These are phyloP conservation scores for Gastrolobium bilobum DNA, from an alignment of 306 rosid species.

Conservation along the genomic window DNA sequence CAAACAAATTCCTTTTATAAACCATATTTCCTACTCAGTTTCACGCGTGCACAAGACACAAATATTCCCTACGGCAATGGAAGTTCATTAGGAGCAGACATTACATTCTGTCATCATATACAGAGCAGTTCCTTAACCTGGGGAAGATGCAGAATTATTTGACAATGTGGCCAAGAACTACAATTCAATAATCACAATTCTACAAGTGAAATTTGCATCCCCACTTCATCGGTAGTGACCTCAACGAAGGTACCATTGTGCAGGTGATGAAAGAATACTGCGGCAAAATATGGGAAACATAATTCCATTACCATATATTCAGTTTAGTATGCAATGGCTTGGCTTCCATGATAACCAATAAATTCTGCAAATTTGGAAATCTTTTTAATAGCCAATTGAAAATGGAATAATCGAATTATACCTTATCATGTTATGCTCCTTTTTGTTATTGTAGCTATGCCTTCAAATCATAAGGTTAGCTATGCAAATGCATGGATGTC, in stretches of 20 bases:
- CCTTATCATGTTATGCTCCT: conserved; percentile 36
- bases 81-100: conserved; percentile 2
- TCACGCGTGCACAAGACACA: not conserved
- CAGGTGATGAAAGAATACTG: conserved; percentile 18
- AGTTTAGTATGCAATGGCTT: conserved; percentile 4
- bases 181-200: conserved; percentile 37
- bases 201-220: conserved; percentile 34
- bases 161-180: conserved; percentile 32
- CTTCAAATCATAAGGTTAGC: conserved; percentile 41
- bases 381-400: not conserved
- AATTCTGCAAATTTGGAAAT: not conserved
- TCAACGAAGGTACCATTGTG: conserved; percentile 35
- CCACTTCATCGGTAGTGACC: conserved; percentile 20
- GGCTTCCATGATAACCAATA: conserved; percentile 5
- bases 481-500: conserved; percentile 44
- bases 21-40: not conserved
- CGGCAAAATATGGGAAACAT: conserved; percentile 23
- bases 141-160: conserved; percentile 33
- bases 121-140: conserved; percentile 24
- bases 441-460: conserved; percentile 27
- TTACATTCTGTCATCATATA: conserved; percentile 16
- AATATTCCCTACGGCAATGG: not conserved
- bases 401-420: not conserved
- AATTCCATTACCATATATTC: conserved; percentile 36
- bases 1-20: conserved; percentile 18